A percentile compares a stretch with the other conserved stretches of the same genome.
Evolutionary conservation across 2,329 filamentous ascomycete genomes (phyloP).

Genomic region (Microcyclosporella mali): DNA sequence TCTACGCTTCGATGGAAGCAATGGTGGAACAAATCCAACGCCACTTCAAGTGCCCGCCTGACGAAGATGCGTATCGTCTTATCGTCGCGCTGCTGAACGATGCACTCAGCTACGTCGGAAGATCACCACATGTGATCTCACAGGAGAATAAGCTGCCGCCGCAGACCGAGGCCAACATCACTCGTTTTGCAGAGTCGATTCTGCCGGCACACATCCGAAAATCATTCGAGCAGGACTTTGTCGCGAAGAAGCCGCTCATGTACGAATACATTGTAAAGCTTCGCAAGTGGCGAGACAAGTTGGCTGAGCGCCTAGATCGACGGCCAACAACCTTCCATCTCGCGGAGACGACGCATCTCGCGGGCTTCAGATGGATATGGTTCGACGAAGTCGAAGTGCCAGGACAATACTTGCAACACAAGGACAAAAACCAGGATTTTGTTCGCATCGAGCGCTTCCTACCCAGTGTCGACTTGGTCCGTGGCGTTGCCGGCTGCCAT

Average conservation of each 20-base stretch:
- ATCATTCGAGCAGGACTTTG: conserved; percentile 96
- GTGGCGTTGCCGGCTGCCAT: conserved; percentile 85
- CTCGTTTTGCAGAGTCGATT: conserved; percentile 91
- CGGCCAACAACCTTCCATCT: conserved; percentile 66
- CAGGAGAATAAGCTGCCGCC: conserved; percentile 84
- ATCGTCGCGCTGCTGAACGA: conserved; percentile 98
- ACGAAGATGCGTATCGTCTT: conserved; percentile 93
- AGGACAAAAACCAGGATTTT: conserved; percentile 99
- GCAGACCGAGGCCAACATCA: conserved; percentile 93
- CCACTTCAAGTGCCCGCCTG: conserved; percentile 97
- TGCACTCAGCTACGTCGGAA: conserved; percentile 83
- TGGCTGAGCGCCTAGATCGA: conserved; percentile 93
- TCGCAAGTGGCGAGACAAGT: conserved; percentile 91
- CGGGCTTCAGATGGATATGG: conserved; percentile 94
- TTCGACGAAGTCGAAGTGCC: conserved; percentile 98
- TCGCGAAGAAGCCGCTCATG: conserved; percentile 92
- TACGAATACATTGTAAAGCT: conserved; percentile 97
- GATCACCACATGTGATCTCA: conserved; percentile 78
- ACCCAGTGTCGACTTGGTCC: conserved; percentile 86
- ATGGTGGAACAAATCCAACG: conserved; percentile 99
- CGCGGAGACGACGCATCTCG: conserved; percentile 81
- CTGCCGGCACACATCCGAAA: conserved; percentile 90
- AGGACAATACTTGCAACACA: conserved; percentile 92
- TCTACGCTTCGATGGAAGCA: conserved; percentile 97
- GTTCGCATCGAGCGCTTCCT: conserved; percentile 95